Evolutionary conservation across 192 early-diverging fungal genomes (phyloP).

Genomic region (Linnemannia exigua): DNA sequence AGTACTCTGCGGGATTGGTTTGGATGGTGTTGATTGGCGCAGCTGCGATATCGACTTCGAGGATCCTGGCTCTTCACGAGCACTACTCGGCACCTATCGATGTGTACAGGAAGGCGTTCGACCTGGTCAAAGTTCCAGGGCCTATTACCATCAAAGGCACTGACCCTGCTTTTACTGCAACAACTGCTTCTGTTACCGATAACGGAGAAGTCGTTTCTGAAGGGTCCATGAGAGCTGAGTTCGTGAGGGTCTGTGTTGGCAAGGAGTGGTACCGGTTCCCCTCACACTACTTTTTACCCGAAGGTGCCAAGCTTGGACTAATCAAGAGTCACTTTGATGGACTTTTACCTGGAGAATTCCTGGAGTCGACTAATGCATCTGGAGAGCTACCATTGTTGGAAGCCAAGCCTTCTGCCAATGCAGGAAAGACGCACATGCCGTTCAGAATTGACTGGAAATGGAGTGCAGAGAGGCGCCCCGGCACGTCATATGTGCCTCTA

Average conservation of each 20-base stretch:
- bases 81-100: constrained; percentile 86
- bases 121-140: constrained; percentile 35
- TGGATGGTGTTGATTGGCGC: constrained; percentile 61
- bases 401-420: constrained; percentile 18
- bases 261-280: constrained; percentile 98
- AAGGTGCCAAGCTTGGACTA: constrained; percentile 76
- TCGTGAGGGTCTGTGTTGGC: constrained; percentile 82
- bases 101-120: constrained; percentile 67
- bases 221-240: constrained; percentile 18
- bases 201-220: background rate
- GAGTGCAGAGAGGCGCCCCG: constrained; percentile 48
- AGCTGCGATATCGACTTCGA: constrained; percentile 72
- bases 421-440: constrained; percentile 34
- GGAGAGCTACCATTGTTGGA: constrained; percentile 12
- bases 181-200: background rate
- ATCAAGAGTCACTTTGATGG: constrained; percentile 80
- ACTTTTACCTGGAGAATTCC: constrained; percentile 87
- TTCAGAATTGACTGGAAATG: constrained; percentile 46
- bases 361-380: constrained; percentile 44
- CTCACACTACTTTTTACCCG: constrained; percentile 91
- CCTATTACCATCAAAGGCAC: constrained; percentile 44
- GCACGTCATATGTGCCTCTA: constrained; percentile 27
- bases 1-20: constrained; percentile 43
- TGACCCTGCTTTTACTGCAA: constrained; percentile 12
- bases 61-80: constrained; percentile 73